phyloP scores from a whole-genome alignment of 371 early-diverging fungal genomes.

The Apophysomyces elegans region DNA sequence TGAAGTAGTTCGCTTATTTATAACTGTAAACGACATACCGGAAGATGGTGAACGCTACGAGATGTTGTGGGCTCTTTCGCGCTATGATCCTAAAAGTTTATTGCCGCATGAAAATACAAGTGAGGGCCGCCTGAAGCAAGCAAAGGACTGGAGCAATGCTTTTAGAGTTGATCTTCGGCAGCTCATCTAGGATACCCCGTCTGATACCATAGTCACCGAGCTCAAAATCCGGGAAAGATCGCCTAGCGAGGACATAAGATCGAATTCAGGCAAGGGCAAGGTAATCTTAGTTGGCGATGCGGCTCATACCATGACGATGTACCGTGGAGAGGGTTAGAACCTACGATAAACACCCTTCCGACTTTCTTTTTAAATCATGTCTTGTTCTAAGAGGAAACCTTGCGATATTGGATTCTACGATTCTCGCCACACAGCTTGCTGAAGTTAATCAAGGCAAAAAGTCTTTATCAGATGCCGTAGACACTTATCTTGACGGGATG shows the following conservation, averaged over 20 bases:
- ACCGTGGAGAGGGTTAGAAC: slow-evolving; percentile 26
- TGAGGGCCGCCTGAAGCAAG: background rate
- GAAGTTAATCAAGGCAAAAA: slow-evolving; percentile 2
- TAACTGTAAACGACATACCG: slow-evolving; percentile 12
- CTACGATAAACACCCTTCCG: background rate
- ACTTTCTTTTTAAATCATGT: background rate
- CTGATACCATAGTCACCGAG: background rate
- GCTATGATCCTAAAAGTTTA: background rate
- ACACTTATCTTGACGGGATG: slow-evolving; percentile 17
- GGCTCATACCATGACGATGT: slow-evolving; percentile 26
- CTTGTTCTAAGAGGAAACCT: slow-evolving; percentile 17
- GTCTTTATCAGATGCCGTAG: slow-evolving; percentile 7
- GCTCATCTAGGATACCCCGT: slow-evolving; percentile 8
- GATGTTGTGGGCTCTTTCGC: slow-evolving; percentile 9
- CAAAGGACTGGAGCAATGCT: slow-evolving; percentile 11
- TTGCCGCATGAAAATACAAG: background rate
- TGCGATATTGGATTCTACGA: slow-evolving; percentile 19
- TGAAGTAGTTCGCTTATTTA: background rate
- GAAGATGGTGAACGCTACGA: background rate
- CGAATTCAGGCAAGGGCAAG: background rate
- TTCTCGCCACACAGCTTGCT: background rate
- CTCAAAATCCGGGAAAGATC: slow-evolving; percentile 23
- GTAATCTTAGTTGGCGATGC: slow-evolving; percentile 31
- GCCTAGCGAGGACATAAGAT: background rate
- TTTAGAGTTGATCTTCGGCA: background rate